phyloP scores from a whole-genome alignment of 2,329 filamentous ascomycete genomes.

The Fusarium metavorans region DNA sequence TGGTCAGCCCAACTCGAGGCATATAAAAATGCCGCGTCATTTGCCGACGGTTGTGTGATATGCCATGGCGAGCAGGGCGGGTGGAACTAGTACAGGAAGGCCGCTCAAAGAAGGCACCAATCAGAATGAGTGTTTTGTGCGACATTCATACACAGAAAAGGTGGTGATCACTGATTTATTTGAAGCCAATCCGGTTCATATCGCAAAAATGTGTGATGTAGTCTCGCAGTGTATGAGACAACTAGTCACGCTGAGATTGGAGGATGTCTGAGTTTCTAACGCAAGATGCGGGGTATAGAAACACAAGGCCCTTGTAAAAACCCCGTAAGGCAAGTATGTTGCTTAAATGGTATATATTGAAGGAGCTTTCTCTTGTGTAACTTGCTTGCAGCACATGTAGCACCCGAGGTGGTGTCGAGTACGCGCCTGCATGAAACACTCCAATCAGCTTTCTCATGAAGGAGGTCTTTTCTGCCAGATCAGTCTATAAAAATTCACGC shows the following conservation, averaged over 20 bases:
- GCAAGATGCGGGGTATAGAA: neutral
- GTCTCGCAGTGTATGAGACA: no score
- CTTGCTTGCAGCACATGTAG: neutral
- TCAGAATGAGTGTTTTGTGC: neutral
- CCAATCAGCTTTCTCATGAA: neutral
- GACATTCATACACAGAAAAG: neutral
- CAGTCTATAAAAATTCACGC: neutral
- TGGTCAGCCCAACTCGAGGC: neutral
- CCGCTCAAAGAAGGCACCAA: neutral
- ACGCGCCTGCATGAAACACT: neutral
- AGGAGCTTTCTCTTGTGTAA: neutral
- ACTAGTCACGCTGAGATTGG: neutral
- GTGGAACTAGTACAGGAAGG: neutral
- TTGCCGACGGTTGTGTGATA: neutral
- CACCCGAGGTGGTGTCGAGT: neutral
- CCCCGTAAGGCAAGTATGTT: neutral
- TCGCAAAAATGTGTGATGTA: neutral
- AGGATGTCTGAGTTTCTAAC: neutral
- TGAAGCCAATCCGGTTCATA: neutral
- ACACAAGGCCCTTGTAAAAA: neutral
- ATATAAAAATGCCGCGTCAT: neutral
- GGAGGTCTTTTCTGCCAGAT: neutral
- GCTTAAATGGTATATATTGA: neutral
- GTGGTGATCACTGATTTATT: neutral
- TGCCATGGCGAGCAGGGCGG: neutral